phyloP scores from a whole-genome alignment of 495 filamentous ascomycete genomes.

The Penicilliopsis zonata region DNA sequence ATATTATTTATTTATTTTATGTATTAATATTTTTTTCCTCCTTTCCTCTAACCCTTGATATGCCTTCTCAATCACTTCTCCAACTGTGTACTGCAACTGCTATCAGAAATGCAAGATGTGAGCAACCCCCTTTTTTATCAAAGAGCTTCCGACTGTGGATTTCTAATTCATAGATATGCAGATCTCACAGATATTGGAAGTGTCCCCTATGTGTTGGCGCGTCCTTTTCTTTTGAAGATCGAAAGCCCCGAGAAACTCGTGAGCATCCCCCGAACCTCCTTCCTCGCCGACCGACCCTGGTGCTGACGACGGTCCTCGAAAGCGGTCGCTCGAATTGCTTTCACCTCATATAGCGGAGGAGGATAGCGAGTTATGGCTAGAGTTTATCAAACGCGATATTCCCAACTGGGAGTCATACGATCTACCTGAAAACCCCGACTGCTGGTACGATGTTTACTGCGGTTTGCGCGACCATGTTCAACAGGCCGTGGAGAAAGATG shows the following conservation, averaged over 20 bases:
- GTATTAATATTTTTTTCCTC: slow-evolving; percentile 3
- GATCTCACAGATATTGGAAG: slow-evolving; percentile 52
- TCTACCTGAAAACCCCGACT: slow-evolving; percentile 40
- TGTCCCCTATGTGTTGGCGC: slow-evolving; percentile 46
- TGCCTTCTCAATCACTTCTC: slow-evolving; percentile 30
- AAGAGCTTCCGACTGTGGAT: no score
- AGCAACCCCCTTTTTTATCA: slow-evolving; percentile 6
- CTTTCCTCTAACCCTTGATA: slow-evolving; percentile 5
- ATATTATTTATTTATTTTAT: no score
- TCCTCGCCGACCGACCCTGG: neutral
- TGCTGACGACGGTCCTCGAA: slow-evolving; percentile 1
- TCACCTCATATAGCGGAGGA: slow-evolving; percentile 53
- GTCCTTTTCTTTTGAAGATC: slow-evolving; percentile 48
- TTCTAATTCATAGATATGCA: no score
- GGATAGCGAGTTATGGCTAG: slow-evolving; percentile 52
- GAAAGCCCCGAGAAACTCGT: slow-evolving; percentile 57
- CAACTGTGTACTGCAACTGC: slow-evolving; percentile 32
- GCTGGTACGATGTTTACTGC: slow-evolving; percentile 56
- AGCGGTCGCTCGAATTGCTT: slow-evolving; percentile 47
- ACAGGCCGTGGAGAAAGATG: slow-evolving; percentile 34
- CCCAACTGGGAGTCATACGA: slow-evolving; percentile 45
- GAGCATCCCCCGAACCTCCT: slow-evolving; percentile 6
- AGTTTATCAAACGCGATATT: slow-evolving; percentile 58
- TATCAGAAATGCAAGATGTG: slow-evolving; percentile 34
- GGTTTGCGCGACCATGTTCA: slow-evolving; percentile 32